phyloP scores from a whole-genome alignment of 495 filamentous ascomycete genomes.

The Xylaria curta region DNA sequence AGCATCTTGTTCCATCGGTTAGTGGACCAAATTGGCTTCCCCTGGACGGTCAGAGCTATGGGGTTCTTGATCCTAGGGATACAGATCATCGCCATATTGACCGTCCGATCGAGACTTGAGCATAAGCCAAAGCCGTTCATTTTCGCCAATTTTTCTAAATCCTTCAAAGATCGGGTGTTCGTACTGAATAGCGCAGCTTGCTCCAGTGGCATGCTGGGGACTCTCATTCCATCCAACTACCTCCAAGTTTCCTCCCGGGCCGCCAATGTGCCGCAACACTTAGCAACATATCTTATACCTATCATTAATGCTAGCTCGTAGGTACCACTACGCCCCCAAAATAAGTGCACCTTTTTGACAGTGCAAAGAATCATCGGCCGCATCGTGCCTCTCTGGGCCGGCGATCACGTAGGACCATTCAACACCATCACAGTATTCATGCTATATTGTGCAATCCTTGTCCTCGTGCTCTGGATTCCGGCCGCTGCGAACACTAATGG shows the following conservation, averaged over 20 bases:
- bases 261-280: not conserved
- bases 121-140: slow-evolving; percentile 5
- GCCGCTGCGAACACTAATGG: slow-evolving; percentile 30
- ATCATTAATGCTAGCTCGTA: slow-evolving; percentile 11
- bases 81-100: slow-evolving; percentile 31
- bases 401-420: slow-evolving; percentile 6
- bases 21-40: slow-evolving; percentile 54
- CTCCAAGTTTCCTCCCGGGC: slow-evolving; percentile 8
- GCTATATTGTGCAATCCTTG: slow-evolving; percentile 8
- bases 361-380: not conserved
- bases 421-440: not conserved
- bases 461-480: slow-evolving; percentile 42
- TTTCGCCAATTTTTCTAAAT: not conserved
- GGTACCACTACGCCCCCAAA: not conserved
- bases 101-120: slow-evolving; percentile 8
- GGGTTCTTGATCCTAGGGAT: slow-evolving; percentile 57
- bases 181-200: not conserved
- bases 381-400: slow-evolving; percentile 9
- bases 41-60: slow-evolving; percentile 63
- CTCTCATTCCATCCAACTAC: slow-evolving; percentile 13
- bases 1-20: not conserved
- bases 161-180: slow-evolving; percentile 2
- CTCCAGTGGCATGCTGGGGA: not conserved
- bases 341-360: not conserved
- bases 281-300: not conserved